These are phyloP conservation scores for Dendrobium officinale DNA, from an alignment of 106 monocot genomes.

Conservation along the genomic window DNA sequence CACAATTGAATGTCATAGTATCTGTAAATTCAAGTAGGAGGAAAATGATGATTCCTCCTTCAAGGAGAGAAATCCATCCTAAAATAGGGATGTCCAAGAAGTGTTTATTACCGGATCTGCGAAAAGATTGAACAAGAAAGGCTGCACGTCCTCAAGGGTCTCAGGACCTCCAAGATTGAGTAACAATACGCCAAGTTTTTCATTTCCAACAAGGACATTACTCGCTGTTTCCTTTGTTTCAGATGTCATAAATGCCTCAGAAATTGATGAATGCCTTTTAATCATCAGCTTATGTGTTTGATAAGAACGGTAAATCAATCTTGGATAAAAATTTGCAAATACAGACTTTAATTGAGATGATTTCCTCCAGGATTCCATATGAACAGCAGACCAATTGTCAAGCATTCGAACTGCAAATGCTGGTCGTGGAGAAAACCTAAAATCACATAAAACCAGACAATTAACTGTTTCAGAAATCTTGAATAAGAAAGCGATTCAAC, in stretches of 20 bases:
- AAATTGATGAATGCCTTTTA: constrained; percentile 41
- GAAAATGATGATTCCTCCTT: no score
- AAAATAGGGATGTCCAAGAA: background rate
- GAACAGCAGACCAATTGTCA: constrained; percentile 11
- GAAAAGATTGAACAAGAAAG: constrained; percentile 96
- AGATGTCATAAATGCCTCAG: constrained; percentile 57
- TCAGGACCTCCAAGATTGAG: constrained; percentile 98
- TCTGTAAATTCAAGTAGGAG: background rate
- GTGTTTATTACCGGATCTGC: constrained; percentile 72
- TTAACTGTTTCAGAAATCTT: background rate
- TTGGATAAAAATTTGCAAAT: constrained; percentile 20
- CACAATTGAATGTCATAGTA: background rate
- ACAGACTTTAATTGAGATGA: constrained; percentile 17
- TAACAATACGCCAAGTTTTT: constrained; percentile 80
- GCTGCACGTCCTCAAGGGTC: constrained; percentile 96
- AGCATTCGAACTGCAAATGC: constrained; percentile 25
- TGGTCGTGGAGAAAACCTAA: constrained; percentile 24
- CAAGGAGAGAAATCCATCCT: background rate
- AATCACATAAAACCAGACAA: constrained; percentile 5
- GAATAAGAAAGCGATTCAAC: background rate
- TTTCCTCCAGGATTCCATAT: constrained; percentile 21
- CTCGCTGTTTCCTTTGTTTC: constrained; percentile 26
- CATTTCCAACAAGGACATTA: constrained; percentile 43
- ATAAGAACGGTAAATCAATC: constrained; percentile 19
- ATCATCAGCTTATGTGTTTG: constrained; percentile 10